Evolutionary conservation across 2,329 filamentous ascomycete genomes (phyloP), one percentile per base, ranked within the genome.

Genomic region (Microcera coccophila): DNA sequence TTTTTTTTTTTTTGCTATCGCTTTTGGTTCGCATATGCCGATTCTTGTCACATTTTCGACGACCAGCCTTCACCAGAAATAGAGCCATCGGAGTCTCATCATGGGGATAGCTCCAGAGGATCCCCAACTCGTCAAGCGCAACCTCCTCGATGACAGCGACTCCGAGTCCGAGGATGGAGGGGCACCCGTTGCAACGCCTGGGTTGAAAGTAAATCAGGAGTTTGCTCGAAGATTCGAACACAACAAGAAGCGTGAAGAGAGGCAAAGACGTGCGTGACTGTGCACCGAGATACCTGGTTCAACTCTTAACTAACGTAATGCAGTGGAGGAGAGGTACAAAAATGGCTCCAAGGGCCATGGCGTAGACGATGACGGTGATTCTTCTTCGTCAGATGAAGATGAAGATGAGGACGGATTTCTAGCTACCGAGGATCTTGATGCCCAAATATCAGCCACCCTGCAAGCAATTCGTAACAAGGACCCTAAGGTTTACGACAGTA

Each of bases 221-320:
- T 98, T 84, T 65, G 93, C 93, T 33, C 81, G 79, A 54, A 78
- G 88, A 31, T 97, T 95, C 58, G 93, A 98, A 66, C 79, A 97
- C 70, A 98, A 98, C 71, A 96, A 97, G 73, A 95, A 95, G 71
- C 81, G 91, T 44, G 90, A 95, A 62, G 93, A 98, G 64, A 72
- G 82, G 50, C 84, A 90, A 14, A 76, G 79, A 60, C 65, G 84
- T 86, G 60, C 57, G 79, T 67, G n/a, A 32, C n/a, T n/a, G n/a
- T n/a, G 10, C 16, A 33, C 24, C 14, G 24, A 9, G 24, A 14
- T 28, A 28, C 9, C 9, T 28, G 24, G 24, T 14, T 32, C n/a
- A n/a, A 53, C 34, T 14, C 19, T 14, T n/a, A 10, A 12, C 16
- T 31, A 42, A 58, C 48, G 8, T 16, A 5, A 31, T 31, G 8